Percentiles rank a stretch among this genome's conserved stretches.
phyloP scores from a whole-genome alignment of 169 alveolate genomes.

The Amoebophrya sp. region DNA sequence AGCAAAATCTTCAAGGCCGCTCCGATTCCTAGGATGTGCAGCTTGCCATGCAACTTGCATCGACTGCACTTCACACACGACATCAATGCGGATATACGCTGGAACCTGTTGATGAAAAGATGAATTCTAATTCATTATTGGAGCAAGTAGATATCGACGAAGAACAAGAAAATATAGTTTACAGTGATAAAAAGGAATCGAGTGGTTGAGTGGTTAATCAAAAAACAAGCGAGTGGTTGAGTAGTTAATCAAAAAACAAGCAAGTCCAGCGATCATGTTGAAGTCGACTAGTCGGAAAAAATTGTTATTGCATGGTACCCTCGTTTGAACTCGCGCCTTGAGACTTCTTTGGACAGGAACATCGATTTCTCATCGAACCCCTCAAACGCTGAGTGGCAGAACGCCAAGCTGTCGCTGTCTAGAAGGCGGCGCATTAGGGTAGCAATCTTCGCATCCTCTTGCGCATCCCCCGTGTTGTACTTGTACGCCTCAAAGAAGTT shows the following conservation, averaged over 20 bases:
- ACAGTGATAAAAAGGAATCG: too few species aligned
- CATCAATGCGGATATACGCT: slow-evolving; percentile 32
- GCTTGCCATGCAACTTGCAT: slow-evolving; percentile 32
- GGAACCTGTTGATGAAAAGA: too few species aligned
- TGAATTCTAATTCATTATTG: too few species aligned
- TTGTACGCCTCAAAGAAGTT: neutral
- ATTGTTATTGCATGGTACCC: too few species aligned
- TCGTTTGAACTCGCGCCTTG: slow-evolving; percentile 33
- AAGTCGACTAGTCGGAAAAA: too few species aligned
- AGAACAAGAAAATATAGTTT: too few species aligned
- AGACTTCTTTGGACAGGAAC: neutral
- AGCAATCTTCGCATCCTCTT: slow-evolving; percentile 21
- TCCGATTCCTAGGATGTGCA: slow-evolving; percentile 29
- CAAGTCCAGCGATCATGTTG: too few species aligned
- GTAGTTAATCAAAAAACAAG: too few species aligned
- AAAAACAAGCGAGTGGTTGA: too few species aligned
- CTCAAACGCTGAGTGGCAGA: slow-evolving; percentile 26
- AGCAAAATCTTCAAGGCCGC: slow-evolving; percentile 32
- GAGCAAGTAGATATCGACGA: too few species aligned
- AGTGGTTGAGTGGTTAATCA: too few species aligned
- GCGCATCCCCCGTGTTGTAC: slow-evolving; percentile 29
- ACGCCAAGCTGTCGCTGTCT: neutral
- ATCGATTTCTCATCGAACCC: slow-evolving; percentile 31
- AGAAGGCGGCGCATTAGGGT: slow-evolving; percentile 24
- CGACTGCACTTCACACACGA: slow-evolving; percentile 33